These are phyloP conservation scores for Lepiota subincarnata DNA, from an alignment of 768 basidiomycete species.

Conservation along the genomic window DNA sequence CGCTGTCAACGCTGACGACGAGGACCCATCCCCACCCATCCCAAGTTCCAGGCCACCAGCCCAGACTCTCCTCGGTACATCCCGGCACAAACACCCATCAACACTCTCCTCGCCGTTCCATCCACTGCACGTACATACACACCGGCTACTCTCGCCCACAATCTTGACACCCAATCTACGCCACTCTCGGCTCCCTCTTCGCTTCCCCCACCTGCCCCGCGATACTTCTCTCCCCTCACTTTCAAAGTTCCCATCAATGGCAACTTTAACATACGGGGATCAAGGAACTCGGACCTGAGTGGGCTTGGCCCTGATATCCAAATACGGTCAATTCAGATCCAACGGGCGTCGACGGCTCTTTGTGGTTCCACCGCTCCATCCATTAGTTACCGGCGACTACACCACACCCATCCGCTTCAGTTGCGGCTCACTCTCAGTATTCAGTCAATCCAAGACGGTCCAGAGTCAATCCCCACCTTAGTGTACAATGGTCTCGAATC, in stretches of 20 bases:
- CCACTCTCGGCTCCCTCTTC: neutral
- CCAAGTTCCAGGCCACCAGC: neutral
- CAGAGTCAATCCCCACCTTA: too few species aligned
- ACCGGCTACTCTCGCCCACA: too few species aligned
- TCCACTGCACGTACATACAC: too few species aligned
- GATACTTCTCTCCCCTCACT: neutral
- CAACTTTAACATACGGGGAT: constrained; percentile 6
- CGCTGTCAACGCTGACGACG: neutral
- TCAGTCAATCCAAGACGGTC: too few species aligned
- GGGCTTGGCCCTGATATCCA: neutral
- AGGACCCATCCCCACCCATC: neutral
- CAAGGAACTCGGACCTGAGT: neutral
- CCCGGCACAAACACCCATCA: constrained; percentile 7
- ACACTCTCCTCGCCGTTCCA: neutral
- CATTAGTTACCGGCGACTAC: too few species aligned
- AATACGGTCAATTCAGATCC: too few species aligned
- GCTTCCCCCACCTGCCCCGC: neutral
- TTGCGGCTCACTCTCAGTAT: too few species aligned
- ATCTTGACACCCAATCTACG: neutral
- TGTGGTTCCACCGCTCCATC: too few species aligned
- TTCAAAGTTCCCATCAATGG: neutral
- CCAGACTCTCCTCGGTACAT: constrained; percentile 5
- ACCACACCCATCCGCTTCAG: too few species aligned
- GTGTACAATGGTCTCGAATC: too few species aligned
- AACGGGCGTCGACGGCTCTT: too few species aligned